Base-by-base conservation (phyloP, 768 basidiomycete genomes). In the Tricholoma flavovirens region DNA sequence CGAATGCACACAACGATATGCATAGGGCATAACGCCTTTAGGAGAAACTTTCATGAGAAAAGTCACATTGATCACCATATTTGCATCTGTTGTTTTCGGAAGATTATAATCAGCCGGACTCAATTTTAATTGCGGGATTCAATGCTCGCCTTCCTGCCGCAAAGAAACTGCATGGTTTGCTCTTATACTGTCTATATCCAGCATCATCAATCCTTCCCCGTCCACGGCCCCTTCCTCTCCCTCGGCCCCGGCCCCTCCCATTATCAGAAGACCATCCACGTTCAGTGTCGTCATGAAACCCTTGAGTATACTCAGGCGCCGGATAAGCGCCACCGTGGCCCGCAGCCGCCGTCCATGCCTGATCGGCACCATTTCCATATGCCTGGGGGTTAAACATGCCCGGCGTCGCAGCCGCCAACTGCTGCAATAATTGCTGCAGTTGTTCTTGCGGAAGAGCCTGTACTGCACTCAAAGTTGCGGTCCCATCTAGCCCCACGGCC, bases 81-180 rank as follows among this genome's bases (percentile, higher is more conserved):
- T 82, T 84, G 82, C 90, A 92, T 83, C 90, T 92, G 81, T 77
- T 74, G 73, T 76, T 76, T 71, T 73, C 73, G 72, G 73, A 77
- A 66, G 70, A 63, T 62, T 58, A 62, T 67, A 62, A 74, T 75
- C 70, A 78, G 74, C 68, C 57, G 64, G 69, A 68, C 73, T 70
- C 67, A 66, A n/a, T 70, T 71, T 68, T 61, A 69, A 49, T 56
- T 55, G 51, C 49, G 38, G 51, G 71, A 71, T 77, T 77, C 68
- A 70, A 79, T 82, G 87, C 90, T 91, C 84, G 87, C 90, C 89
- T 91, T 89, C 89, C 90, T 83, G 84, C 81, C 76, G 83, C 82
- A 82, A 84, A 91, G 79, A 91, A 92, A 81, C 79, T 87, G 87
- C 90, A 92, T 75, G 87, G 85, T 84, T 82, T 84, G 84, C 86